Percentiles rank a stretch among this genome's conserved stretches.
Conservation (phyloP, 2,329 filamentous ascomycete species). For the Trichocomaceae sp. region DNA sequence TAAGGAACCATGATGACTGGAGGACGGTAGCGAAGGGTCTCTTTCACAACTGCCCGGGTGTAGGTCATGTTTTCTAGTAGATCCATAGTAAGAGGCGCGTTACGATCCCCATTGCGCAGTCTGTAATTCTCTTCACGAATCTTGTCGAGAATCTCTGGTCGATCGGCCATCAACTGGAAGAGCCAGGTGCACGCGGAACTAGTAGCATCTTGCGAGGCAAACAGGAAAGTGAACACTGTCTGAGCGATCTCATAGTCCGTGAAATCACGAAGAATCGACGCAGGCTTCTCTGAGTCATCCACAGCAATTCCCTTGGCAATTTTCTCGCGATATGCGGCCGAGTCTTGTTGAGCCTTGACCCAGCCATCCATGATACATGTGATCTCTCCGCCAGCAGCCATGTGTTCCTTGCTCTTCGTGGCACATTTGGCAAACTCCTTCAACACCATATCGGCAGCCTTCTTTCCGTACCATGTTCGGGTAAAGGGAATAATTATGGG, state of each 20-base stretch:
- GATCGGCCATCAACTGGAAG: constrained; percentile 89
- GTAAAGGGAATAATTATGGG: constrained; percentile 93
- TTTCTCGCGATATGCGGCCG: constrained; percentile 71
- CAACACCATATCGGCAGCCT: constrained; percentile 86
- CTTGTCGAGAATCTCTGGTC: constrained; percentile 83
- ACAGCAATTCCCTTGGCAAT: constrained; percentile 64
- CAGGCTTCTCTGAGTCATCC: constrained; percentile 70
- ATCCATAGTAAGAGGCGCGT: constrained; percentile 68
- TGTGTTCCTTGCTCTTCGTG: constrained; percentile 85
- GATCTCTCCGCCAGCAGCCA: constrained; percentile 78
- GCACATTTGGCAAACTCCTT: constrained; percentile 85
- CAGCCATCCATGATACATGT: constrained; percentile 95
- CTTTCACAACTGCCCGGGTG: constrained; percentile 84
- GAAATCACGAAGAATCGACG: constrained; percentile 76
- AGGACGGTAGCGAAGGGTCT: constrained; percentile 86
- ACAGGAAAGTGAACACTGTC: constrained; percentile 93
- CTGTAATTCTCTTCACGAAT: constrained; percentile 84
- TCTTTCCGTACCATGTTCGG: constrained; percentile 96
- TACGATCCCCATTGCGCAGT: constrained; percentile 65
- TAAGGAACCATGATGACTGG: constrained; percentile 98
- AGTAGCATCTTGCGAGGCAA: constrained; percentile 95
- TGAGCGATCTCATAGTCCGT: constrained; percentile 85
- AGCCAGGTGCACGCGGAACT: constrained; percentile 91
- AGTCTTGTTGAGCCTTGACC: constrained; percentile 82
- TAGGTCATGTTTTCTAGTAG: constrained; percentile 83